A percentile compares a stretch with the other conserved stretches of the same genome.
These are phyloP conservation scores for Monosporascus sp. DNA, from an alignment of 2,329 filamentous ascomycete genomes.

Conservation along the genomic window DNA sequence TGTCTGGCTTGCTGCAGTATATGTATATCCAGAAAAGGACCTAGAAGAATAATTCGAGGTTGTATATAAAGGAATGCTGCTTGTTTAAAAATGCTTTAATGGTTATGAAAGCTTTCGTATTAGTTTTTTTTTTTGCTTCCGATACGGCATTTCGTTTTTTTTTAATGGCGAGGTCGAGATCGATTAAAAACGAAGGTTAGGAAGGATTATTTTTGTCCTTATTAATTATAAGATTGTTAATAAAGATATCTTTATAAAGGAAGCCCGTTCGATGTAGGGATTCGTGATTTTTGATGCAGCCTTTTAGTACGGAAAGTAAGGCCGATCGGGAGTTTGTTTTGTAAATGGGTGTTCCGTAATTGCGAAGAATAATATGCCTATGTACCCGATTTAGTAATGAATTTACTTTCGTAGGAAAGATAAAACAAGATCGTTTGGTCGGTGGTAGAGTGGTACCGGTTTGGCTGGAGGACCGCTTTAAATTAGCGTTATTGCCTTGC, in stretches of 20 bases:
- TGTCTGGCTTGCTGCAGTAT: slow-evolving; percentile 25
- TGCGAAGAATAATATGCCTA: background rate
- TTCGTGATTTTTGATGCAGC: slow-evolving; percentile 21
- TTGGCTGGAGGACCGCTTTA: slow-evolving; percentile 5
- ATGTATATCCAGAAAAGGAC: slow-evolving; percentile 35
- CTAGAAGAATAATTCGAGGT: slow-evolving; percentile 37
- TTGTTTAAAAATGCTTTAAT: slow-evolving; percentile 9
- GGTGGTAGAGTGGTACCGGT: background rate
- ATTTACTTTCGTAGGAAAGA: background rate
- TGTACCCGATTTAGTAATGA: slow-evolving; percentile 6
- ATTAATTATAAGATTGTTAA: slow-evolving; percentile 6
- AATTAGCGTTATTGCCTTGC: no score
- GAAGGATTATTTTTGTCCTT: background rate
- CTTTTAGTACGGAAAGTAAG: slow-evolving; percentile 8
- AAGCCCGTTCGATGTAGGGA: slow-evolving; percentile 24
- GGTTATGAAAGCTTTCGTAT: slow-evolving; percentile 9
- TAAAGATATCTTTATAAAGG: slow-evolving; percentile 33
- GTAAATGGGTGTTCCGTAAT: slow-evolving; percentile 10
- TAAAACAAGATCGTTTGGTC: slow-evolving; percentile 5
- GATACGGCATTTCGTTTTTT: background rate
- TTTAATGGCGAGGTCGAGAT: slow-evolving; percentile 7
- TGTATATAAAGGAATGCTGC: background rate
- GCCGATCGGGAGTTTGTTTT: slow-evolving; percentile 4
- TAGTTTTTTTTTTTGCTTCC: background rate
- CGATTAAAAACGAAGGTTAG: slow-evolving; percentile 8